phyloP scores from a whole-genome alignment of 768 basidiomycete genomes.

The Leucocoprinus sp. region DNA sequence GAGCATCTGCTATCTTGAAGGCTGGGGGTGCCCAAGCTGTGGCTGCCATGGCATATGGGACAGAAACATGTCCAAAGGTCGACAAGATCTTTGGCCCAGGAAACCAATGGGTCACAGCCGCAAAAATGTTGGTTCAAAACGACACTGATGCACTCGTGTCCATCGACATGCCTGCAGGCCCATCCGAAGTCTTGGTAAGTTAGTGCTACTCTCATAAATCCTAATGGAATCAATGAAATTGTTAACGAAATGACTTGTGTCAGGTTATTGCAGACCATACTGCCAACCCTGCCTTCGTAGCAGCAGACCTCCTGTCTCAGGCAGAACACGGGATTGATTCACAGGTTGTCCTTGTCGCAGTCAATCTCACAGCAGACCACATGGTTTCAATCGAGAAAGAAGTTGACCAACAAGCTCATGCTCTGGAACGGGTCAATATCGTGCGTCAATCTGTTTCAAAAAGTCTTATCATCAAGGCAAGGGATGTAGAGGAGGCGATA shows the following conservation, averaged over 20 bases:
- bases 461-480: conserved; percentile 78
- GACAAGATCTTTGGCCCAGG: conserved; percentile 99
- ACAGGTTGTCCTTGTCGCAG: conserved; percentile 88
- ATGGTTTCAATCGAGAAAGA: conserved; percentile 75
- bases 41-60: conserved; percentile 95
- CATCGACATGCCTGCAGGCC: conserved; percentile 99
- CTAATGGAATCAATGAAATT: neutral
- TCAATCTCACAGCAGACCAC: conserved; percentile 53
- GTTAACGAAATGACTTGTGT: neutral
- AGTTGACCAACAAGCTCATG: conserved; percentile 80
- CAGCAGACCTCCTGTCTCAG: conserved; percentile 94
- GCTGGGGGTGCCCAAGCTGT: conserved; percentile 97
- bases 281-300: conserved; percentile 82
- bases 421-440: conserved; percentile 84
- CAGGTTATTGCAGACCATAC: conserved; percentile 93
- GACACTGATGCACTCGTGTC: conserved; percentile 94
- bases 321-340: conserved; percentile 98
- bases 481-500: conserved; percentile 67
- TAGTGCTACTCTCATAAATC: neutral
- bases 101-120: conserved; percentile 99
- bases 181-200: conserved; percentile 92
- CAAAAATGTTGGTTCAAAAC: conserved; percentile 99
- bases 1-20: conserved; percentile 84
- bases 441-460: conserved; percentile 82
- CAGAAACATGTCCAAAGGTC: conserved; percentile 90